Percentiles rank a stretch among this genome's conserved stretches.
Conservation (phyloP, 176 grass and related monocot genomes). For the Oryza brachyantha region DNA sequence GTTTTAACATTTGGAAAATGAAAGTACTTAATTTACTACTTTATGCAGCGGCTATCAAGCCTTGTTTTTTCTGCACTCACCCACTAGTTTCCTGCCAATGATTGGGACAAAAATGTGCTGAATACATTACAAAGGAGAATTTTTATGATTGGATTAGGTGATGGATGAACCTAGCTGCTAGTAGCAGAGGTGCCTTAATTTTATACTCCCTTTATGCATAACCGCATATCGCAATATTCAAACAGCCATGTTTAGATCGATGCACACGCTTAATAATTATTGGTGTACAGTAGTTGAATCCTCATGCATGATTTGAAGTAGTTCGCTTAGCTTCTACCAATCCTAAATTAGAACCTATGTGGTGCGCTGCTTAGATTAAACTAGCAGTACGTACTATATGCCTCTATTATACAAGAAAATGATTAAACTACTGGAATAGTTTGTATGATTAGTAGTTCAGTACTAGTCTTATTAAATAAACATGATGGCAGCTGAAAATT, state of each 20-base stretch:
- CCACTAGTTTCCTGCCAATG: slow-evolving; percentile 43
- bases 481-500: background rate
- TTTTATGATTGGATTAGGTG: slow-evolving; percentile 41
- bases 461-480: background rate
- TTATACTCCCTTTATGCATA: background rate
- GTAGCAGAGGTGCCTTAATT: background rate
- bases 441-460: background rate
- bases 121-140: slow-evolving; percentile 6
- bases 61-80: slow-evolving; percentile 22
- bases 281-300: slow-evolving; percentile 32
- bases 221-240: slow-evolving; percentile 1
- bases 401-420: background rate
- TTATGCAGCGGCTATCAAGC: slow-evolving; percentile 33
- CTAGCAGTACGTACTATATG: too few species aligned
- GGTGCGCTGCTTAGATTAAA: background rate
- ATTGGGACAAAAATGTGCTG: slow-evolving; percentile 31
- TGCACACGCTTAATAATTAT: slow-evolving; percentile 3
- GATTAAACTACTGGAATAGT: background rate
- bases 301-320: slow-evolving; percentile 12
- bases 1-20: slow-evolving; percentile 8
- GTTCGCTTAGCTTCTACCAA: slow-evolving; percentile 23
- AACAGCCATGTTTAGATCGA: background rate
- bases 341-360: background rate
- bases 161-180: background rate
- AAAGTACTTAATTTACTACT: slow-evolving; percentile 28